Conservation (phyloP, 108 stramenopile species). For the Pseudonitzschia delicatissima region DNA sequence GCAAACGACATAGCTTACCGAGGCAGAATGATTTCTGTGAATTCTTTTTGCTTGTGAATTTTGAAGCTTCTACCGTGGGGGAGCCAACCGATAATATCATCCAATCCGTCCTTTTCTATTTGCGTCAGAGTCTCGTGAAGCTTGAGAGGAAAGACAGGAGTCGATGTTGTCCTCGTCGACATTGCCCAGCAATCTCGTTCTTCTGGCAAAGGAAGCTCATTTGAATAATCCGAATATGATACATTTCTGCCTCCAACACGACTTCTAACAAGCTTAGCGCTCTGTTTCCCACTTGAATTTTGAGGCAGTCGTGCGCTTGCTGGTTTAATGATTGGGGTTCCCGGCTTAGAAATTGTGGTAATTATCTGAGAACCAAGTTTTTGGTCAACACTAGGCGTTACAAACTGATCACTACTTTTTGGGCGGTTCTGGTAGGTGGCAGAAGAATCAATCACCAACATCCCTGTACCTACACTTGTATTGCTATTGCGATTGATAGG, state of each 20-base stretch:
- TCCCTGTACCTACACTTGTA: too few species aligned
- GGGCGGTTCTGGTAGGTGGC: too few species aligned
- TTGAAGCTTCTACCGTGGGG: slow-evolving; percentile 77
- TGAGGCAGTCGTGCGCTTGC: too few species aligned
- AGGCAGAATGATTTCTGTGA: slow-evolving; percentile 71
- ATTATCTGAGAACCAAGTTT: too few species aligned
- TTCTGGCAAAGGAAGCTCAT: slow-evolving; percentile 30
- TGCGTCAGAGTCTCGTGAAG: slow-evolving; percentile 66
- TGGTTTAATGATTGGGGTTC: too few species aligned
- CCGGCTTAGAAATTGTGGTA: too few species aligned
- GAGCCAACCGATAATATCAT: slow-evolving; percentile 71
- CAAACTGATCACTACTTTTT: too few species aligned
- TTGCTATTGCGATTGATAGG: background rate
- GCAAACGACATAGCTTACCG: slow-evolving; percentile 30
- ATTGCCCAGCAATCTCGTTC: slow-evolving; percentile 23
- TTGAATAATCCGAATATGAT: slow-evolving; percentile 43
- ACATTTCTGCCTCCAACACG: too few species aligned
- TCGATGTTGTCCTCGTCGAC: slow-evolving; percentile 32
- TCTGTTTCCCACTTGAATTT: too few species aligned
- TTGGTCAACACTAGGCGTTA: too few species aligned
- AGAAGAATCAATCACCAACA: too few species aligned
- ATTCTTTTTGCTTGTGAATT: slow-evolving; percentile 67
- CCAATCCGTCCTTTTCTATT: slow-evolving; percentile 63
- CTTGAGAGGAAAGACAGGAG: slow-evolving; percentile 68
- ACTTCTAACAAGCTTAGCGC: too few species aligned